Evolutionary conservation across 2,329 filamentous ascomycete species (phyloP).

Genomic region (Colletotrichum truncatum): DNA sequence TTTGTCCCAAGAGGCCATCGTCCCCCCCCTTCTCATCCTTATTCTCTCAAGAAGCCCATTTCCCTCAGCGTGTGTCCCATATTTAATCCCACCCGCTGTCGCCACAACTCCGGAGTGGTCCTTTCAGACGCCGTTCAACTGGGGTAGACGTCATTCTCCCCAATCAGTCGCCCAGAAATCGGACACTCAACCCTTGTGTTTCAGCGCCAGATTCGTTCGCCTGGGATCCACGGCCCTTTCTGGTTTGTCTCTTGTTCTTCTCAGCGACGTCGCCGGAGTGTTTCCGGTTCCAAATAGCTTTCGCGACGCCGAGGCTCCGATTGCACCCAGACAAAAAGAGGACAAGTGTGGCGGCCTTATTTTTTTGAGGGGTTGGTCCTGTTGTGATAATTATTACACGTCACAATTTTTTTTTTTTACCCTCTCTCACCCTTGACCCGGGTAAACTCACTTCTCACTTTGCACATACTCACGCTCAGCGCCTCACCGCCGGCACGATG

Average conservation of each 20-base stretch:
- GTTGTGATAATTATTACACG: background rate
- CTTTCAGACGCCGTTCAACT: background rate
- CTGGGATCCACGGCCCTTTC: slow-evolving; percentile 21
- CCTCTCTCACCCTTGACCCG: too few species aligned
- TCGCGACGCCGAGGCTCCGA: slow-evolving; percentile 20
- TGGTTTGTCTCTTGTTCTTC: too few species aligned
- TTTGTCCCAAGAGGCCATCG: background rate
- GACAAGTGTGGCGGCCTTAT: background rate
- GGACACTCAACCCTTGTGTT: slow-evolving; percentile 19
- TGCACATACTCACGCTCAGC: background rate
- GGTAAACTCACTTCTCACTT: too few species aligned
- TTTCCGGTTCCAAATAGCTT: slow-evolving; percentile 18
- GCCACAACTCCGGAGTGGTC: background rate
- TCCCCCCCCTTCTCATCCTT: too few species aligned
- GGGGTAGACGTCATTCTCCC: slow-evolving; percentile 21
- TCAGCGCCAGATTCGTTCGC: slow-evolving; percentile 16
- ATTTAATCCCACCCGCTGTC: slow-evolving; percentile 11
- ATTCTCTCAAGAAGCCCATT: slow-evolving; percentile 18
- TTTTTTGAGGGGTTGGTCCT: background rate
- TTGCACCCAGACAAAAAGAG: background rate
- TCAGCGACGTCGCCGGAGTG: slow-evolving; percentile 23
- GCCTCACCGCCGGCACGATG: slow-evolving; percentile 41
- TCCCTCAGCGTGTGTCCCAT: slow-evolving; percentile 15
- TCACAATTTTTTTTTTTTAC: background rate
- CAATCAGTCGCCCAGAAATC: slow-evolving; percentile 11